A percentile compares a stretch with the other conserved stretches of the same genome.
Evolutionary conservation across 495 filamentous ascomycete species (phyloP).

Genomic region (Penicillium robsamsonii): DNA sequence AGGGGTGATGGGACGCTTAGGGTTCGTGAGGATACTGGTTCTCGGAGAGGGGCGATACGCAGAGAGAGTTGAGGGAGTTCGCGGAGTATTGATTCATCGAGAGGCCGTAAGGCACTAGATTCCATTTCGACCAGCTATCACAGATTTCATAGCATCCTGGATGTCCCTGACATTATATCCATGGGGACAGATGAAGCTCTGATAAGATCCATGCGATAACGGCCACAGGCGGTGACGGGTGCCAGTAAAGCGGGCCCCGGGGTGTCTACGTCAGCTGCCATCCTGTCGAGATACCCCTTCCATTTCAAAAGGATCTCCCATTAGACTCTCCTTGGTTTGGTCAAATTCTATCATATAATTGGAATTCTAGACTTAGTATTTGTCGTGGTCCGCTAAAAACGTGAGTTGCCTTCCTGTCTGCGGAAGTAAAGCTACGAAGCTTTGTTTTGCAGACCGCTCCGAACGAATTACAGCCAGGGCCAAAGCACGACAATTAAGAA

Average conservation of each 20-base stretch:
- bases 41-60: constrained; percentile 51
- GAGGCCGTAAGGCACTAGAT: constrained; percentile 30
- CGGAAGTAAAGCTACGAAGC: constrained; percentile 7
- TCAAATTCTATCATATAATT: background rate
- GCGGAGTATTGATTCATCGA: constrained; percentile 44
- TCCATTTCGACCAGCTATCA: constrained; percentile 30
- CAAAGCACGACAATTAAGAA: background rate
- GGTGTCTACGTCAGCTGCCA: constrained; percentile 17
- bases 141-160: constrained; percentile 1
- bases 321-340: background rate
- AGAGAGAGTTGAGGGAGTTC: constrained; percentile 47
- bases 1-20: constrained; percentile 44
- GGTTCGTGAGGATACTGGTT: constrained; percentile 45
- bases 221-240: constrained; percentile 7
- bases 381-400: background rate
- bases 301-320: background rate
- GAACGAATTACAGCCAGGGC: constrained; percentile 3
- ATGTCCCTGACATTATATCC: constrained; percentile 1
- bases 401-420: background rate
- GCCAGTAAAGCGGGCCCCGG: constrained; percentile 3
- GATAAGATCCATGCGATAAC: constrained; percentile 21
- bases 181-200: constrained; percentile 11
- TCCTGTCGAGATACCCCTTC: constrained; percentile 10
- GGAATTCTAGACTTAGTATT: background rate
- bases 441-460: constrained; percentile 1